Evolutionary conservation across 176 grass and related monocot genomes (phyloP).

Genomic region (Oryza punctata): DNA sequence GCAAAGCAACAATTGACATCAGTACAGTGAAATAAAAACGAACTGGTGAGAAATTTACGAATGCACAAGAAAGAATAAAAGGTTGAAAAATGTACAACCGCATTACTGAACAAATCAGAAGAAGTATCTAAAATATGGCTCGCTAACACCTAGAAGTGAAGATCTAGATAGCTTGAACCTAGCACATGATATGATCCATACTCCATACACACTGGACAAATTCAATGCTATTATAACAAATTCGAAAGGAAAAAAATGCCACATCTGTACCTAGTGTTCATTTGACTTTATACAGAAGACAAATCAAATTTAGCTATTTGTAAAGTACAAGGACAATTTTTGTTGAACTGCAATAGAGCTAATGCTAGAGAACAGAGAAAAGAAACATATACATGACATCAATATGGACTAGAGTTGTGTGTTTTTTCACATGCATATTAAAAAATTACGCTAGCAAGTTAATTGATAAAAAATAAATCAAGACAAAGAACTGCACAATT

Average conservation of each 20-base stretch:
- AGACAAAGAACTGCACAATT: conserved; percentile 28
- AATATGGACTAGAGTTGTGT: not conserved
- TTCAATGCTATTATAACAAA: not conserved
- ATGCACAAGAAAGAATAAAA: not conserved
- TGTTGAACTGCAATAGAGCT: not conserved
- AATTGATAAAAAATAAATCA: not conserved
- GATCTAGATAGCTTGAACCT: not conserved
- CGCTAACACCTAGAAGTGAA: not conserved
- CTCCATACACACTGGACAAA: not conserved
- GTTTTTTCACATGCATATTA: not conserved
- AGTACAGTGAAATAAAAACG: conserved; percentile 3
- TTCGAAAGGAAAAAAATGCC: not conserved
- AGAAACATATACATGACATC: not conserved
- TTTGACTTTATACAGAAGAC: not conserved
- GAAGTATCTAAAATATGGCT: not conserved
- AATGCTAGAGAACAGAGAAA: not conserved
- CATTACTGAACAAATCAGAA: not conserved
- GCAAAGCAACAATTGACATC: conserved; percentile 39
- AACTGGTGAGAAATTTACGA: conserved; percentile 10
- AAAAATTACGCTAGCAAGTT: not conserved
- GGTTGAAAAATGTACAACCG: not conserved
- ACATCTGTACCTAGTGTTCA: not conserved
- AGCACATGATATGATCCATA: not conserved
- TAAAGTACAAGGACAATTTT: conserved; percentile 9
- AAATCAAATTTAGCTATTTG: conserved; percentile 26